Conservation (phyloP, 129 eudicot species). For the Pittosporum tobira region DNA sequence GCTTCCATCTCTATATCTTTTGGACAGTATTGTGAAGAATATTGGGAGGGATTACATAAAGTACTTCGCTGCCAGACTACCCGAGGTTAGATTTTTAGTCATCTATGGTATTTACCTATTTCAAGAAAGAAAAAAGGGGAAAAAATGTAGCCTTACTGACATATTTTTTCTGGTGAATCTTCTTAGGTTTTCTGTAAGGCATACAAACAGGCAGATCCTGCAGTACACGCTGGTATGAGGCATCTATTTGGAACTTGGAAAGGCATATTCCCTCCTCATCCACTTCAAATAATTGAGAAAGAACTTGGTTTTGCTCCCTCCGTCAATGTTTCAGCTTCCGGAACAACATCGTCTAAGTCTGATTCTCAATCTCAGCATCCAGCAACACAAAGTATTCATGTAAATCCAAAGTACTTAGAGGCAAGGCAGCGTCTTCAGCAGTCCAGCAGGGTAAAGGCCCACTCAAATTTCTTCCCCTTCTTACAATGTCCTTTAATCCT, state of each 20-base stretch:
- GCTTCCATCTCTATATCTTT: constrained; percentile 84
- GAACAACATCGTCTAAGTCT: constrained; percentile 40
- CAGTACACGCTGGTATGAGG: constrained; percentile 67
- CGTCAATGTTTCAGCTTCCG: constrained; percentile 62
- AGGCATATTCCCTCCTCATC: constrained; percentile 69
- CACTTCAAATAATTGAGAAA: constrained; percentile 77
- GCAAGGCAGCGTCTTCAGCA: constrained; percentile 79
- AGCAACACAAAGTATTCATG: constrained; percentile 82
- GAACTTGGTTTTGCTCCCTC: constrained; percentile 61
- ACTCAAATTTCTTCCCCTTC: neutral
- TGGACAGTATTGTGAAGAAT: constrained; percentile 97
- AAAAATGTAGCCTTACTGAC: too few relatives aligned
- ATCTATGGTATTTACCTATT: constrained; percentile 7
- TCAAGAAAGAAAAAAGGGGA: too few relatives aligned
- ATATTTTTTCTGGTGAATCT: constrained; percentile 25
- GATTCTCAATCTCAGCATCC: constrained; percentile 56
- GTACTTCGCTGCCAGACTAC: constrained; percentile 66
- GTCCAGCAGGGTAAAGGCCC: constrained; percentile 52
- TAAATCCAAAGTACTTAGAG: constrained; percentile 87
- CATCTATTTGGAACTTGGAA: constrained; percentile 99
- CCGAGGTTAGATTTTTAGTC: constrained; percentile 77
- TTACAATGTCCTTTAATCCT: too few relatives aligned
- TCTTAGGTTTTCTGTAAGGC: constrained; percentile 99
- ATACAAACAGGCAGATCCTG: constrained; percentile 70
- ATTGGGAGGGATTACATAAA: constrained; percentile 89